Evolutionary conservation across 2,329 filamentous ascomycete genomes (phyloP).

Genomic region (Penicillium sp.): DNA sequence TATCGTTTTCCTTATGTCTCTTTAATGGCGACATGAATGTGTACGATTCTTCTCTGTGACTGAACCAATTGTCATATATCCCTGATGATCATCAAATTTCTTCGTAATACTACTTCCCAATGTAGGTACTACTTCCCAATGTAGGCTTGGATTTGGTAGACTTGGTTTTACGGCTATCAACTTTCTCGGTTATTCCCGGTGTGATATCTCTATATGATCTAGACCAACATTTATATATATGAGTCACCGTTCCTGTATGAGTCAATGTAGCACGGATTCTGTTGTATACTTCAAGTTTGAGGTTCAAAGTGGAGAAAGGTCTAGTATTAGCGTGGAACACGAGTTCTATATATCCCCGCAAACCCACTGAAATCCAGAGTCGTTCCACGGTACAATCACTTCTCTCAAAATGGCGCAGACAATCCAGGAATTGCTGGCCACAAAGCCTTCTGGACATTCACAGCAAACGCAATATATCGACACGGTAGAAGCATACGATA

Average conservation of each 20-base stretch:
- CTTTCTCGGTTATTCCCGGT: not conserved
- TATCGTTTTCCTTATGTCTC: constrained; percentile 17
- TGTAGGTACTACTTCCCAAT: not conserved
- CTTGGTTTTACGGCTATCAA: not conserved
- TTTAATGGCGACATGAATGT: constrained; percentile 31
- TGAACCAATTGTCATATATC: constrained; percentile 7
- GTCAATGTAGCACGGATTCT: not conserved
- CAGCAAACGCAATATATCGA: constrained; percentile 32
- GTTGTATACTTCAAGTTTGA: not conserved
- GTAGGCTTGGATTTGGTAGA: not conserved
- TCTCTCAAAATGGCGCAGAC: constrained; percentile 19
- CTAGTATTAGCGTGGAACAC: not conserved
- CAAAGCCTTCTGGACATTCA: not conserved
- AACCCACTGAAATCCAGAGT: not conserved
- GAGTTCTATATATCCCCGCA: not conserved
- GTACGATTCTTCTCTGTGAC: constrained; percentile 24
- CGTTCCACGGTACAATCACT: not conserved
- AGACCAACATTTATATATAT: not conserved
- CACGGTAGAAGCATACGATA: constrained; percentile 40
- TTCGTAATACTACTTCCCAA: not conserved
- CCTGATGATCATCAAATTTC: constrained; percentile 2
- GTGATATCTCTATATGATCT: not conserved
- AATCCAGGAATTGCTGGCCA: constrained; percentile 22
- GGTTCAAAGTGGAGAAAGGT: not conserved
- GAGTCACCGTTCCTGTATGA: not conserved